phyloP scores from a whole-genome alignment of 2,329 filamentous ascomycete genomes.

The Xylariales sp. region DNA sequence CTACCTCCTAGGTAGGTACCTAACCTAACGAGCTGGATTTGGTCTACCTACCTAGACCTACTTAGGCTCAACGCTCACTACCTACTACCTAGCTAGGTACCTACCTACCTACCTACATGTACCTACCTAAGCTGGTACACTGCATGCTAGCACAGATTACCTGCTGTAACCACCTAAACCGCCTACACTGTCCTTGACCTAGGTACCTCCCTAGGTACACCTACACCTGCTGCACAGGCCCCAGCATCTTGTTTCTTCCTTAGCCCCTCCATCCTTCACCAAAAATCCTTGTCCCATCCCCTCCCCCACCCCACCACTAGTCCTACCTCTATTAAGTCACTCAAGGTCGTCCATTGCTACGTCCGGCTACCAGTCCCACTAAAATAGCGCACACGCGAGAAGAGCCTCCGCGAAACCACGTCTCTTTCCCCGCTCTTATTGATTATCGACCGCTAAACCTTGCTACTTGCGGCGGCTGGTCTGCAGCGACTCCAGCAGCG shows the following conservation, averaged over 20 bases:
- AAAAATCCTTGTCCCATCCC: conserved; percentile 15
- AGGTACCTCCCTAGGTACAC: conserved; percentile 30
- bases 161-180: conserved; percentile 17
- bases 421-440: conserved; percentile 38
- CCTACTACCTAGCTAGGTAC: no score
- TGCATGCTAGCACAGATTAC: conserved; percentile 4
- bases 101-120: not conserved
- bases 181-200: conserved; percentile 25
- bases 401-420: conserved; percentile 38
- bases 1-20: no score
- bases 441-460: conserved; percentile 35
- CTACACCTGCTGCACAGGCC: conserved; percentile 12
- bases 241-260: conserved; percentile 34
- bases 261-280: conserved; percentile 21
- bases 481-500: conserved; percentile 30
- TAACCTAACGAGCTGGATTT: conserved; percentile 3
- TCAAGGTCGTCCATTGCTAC: conserved; percentile 19
- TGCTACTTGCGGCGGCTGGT: conserved; percentile 33
- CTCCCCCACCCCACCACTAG: conserved; percentile 31
- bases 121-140: not conserved
- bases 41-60: not conserved
- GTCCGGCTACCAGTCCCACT: conserved; percentile 33
- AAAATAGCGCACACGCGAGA: conserved; percentile 38
- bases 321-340: conserved; percentile 11
- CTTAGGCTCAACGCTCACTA: no score